Evolutionary conservation across 2,329 filamentous ascomycete species (phyloP), one percentile per base, ranked within the genome.

Genomic region (Calcarisporium arbuscula): DNA sequence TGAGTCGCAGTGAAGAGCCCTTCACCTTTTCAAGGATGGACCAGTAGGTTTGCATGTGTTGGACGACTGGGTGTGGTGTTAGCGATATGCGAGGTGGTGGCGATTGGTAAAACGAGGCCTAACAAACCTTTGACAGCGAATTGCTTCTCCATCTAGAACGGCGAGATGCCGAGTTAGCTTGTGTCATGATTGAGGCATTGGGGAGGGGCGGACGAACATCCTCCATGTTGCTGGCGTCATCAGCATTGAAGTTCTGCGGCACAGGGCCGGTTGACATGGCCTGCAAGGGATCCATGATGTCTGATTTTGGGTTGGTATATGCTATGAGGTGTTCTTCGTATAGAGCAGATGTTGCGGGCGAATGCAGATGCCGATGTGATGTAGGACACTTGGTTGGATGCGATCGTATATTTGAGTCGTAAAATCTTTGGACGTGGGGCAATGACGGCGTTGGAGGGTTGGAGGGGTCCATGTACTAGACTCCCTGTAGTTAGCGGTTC

Each of bases 31-130:
- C 84, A 51, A 98, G 84, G 56, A 98, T 90, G 34, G 81, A 72
- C 90, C 90, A 98, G 73, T 98, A 96, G 31, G 90, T 95, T 55
- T 86, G 77, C 74, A 98, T 86, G 62, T 98, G 92, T 62, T 95
- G 85, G 23, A 96, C 92, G 33, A 83, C 89, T 69, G 46, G 18
- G 21, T 14, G 2, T 15, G 28, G 17, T 14, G 32, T 39, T 16
- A 40, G 35, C 12, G n/a, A 2, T 21, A 4, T 6, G 26, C 33
- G 15, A 12, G 17, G 22, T 10, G 14, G n/a, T n/a, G n/a, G n/a
- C 6, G 11, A 19, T 12, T 8, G 17, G n/a, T 5, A 12, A 3
- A 8, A 14, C 7, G 10, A 10, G 27, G 14, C 11, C 27, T n/a
- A 4, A 14, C 55, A 29, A 53, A 87, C 85, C 84, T 72, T 96